These are phyloP conservation scores for Ceratocystis smalleyi DNA, from an alignment of 2,329 filamentous ascomycete genomes.

Conservation along the genomic window DNA sequence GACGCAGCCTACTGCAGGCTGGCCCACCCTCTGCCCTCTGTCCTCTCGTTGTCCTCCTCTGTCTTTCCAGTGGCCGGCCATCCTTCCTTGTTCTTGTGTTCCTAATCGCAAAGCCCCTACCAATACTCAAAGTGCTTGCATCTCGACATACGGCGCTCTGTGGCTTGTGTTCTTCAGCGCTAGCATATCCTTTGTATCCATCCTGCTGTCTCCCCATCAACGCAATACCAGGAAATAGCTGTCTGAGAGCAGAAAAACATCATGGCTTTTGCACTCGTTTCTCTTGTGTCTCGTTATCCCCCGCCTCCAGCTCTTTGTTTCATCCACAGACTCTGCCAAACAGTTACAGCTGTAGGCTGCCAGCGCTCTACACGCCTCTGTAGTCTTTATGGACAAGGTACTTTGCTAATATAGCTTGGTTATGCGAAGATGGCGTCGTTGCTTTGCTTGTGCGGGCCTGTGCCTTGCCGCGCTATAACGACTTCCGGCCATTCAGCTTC, in stretches of 20 bases:
- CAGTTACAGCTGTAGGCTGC: not conserved
- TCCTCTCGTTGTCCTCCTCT: not conserved
- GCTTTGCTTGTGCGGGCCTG: not conserved
- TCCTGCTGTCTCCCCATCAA: not conserved
- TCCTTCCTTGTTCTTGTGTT: no score
- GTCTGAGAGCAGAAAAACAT: not conserved
- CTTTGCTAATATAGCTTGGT: not conserved
- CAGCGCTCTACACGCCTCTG: not conserved
- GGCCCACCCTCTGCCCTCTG: not conserved
- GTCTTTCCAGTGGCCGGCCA: not conserved
- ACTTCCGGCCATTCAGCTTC: no score
- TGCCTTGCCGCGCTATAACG: no score
- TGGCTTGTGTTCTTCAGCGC: not conserved
- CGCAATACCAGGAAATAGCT: not conserved
- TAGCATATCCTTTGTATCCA: not conserved
- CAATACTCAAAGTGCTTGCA: not conserved
- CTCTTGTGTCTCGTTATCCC: not conserved
- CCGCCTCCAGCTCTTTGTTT: not conserved
- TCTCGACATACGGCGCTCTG: not conserved
- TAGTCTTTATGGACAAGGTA: not conserved
- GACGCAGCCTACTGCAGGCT: not conserved
- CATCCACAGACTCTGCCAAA: not conserved
- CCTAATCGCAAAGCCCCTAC: no score
- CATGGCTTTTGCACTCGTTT: not conserved
- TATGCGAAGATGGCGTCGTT: not conserved